These are phyloP conservation scores for Multifurca ochricompacta DNA, from an alignment of 768 basidiomycete species.

Conservation along the genomic window DNA sequence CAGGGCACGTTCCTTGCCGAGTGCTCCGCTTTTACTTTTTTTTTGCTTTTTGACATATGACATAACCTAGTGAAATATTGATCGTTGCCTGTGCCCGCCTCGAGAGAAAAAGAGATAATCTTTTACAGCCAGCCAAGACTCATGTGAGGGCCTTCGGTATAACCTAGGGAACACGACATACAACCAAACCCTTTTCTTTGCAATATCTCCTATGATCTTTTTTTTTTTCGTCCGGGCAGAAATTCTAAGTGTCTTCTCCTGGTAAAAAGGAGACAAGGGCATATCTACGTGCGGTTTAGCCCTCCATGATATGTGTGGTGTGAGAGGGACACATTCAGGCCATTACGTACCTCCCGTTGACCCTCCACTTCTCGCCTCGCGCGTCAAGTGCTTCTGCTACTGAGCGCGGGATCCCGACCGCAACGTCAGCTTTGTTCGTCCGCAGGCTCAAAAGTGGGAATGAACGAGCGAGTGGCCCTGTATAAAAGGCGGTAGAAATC, in stretches of 20 bases:
- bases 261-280: constrained; percentile 14
- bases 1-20: too few species aligned
- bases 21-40: too few species aligned
- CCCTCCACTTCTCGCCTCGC: constrained; percentile 64
- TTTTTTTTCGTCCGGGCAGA: background rate
- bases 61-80: too few species aligned
- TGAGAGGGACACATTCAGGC: background rate
- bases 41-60: too few species aligned
- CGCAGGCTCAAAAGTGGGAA: constrained; percentile 81
- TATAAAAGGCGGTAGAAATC: background rate
- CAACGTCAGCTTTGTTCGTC: constrained; percentile 94
- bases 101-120: too few species aligned
- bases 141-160: too few species aligned
- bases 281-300: background rate
- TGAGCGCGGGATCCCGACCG: constrained; percentile 68
- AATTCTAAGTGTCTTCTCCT: background rate
- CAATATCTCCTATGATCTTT: too few species aligned
- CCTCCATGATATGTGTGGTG: background rate
- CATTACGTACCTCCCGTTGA: constrained; percentile 62
- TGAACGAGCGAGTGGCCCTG: constrained; percentile 69
- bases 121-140: too few species aligned
- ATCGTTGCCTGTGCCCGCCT: too few species aligned
- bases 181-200: too few species aligned
- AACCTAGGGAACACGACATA: too few species aligned
- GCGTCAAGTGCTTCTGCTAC: constrained; percentile 61